Base-by-base conservation (phyloP, 345 rosid species). In the Laguncularia racemosa region DNA sequence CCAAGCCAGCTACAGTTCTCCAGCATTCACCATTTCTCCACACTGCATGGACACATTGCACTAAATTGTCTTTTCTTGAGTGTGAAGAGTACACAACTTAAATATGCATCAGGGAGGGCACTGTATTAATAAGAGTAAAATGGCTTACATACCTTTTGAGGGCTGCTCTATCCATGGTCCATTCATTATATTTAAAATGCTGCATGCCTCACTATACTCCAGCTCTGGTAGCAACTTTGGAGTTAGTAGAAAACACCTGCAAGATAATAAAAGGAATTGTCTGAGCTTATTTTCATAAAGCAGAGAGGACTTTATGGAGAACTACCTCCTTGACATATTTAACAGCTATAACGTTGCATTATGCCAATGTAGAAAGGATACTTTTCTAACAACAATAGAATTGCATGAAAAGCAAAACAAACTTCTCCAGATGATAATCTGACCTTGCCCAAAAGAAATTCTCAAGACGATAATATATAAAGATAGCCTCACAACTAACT, bases 111-210 rank as follows among this genome's bases (percentile, higher is more conserved):
- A 4, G 6, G 9, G 9, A 0, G 7, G 4, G 40, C 40, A 33
- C 7, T 33, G 7, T 33, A 3, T 10, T 33, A 10, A 40, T 3
- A 56, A 26, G 46, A 2, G 14, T 15, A 14, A 9, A 47, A 23
- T 1, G 11, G 48, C 40, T 6, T 48, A 13, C 46, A 44, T 48
- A 86, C 95, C 95, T 89, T 89, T 66, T 3, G 96, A 81, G 43
- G 97, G 84, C 68, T 81, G 78, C 53, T 77, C 81, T 28, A 89
- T 89, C 96, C 95, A 92, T 33, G 96, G 98, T 13, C 98, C 98
- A 14, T 86, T 92, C 96, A 92, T 86, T 71, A 92, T 84, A 65
- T 86, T 88, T 60, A 92, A 71, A 64, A 89, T 81, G 83, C 96
- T 89, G 59, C 97, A 86, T 0, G 91, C 97, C 71, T 89, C 91